Base-by-base conservation (phyloP, 768 basidiomycete species). In the Dioszegia crocea region DNA sequence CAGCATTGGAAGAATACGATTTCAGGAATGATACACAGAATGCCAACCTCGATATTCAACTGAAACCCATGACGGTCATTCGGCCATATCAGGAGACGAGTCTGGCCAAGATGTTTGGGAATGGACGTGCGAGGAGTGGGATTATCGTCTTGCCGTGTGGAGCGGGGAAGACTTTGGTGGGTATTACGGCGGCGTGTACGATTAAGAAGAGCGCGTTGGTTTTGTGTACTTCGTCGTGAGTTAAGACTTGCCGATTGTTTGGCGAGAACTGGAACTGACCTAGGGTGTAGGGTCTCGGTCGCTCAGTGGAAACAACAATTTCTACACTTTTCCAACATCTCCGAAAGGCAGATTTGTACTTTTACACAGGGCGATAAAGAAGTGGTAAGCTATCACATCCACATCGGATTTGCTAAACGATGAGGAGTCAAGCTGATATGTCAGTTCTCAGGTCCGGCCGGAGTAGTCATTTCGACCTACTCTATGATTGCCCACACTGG, bases 221-320 rank as follows among this genome's bases (percentile, higher is more conserved):
- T 14, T 80, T 99, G 43, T 98, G 94, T 78, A 99, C 96, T 23
- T 97, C 94, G 47, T 92, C 91, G 92, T 96, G 77, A 79, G 91
- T 82, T 21, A 24, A 1, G 14, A 33, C 33, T 6, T 14, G 8
- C 33, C 33, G 33, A 14, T 6, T 33, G 8, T 33, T 6, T 33
- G 33, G n/a, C n/a, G n/a, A n/a, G n/a, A n/a, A 50, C 26, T 16
- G 24, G 4, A 39, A 50, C 30, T 49, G n/a, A 10, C 24, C 2
- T 45, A n/a, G 33, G 33, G 33, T 26, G 6, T 39, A 77, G 78
- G 2, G 80, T 81, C 9, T 79, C 78, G 5, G 96, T 97, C 55
- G 93, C 96, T 86, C 96, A 99, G 81, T 99, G 96, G 96, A 89
- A 88, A 73, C 88, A 90, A 69, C 91, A 98, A 74, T 99, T 99